A percentile compares a stretch with the other conserved stretches of the same genome.
Conservation (phyloP, 2,329 filamentous ascomycete species). For the Epichloe sp. region DNA sequence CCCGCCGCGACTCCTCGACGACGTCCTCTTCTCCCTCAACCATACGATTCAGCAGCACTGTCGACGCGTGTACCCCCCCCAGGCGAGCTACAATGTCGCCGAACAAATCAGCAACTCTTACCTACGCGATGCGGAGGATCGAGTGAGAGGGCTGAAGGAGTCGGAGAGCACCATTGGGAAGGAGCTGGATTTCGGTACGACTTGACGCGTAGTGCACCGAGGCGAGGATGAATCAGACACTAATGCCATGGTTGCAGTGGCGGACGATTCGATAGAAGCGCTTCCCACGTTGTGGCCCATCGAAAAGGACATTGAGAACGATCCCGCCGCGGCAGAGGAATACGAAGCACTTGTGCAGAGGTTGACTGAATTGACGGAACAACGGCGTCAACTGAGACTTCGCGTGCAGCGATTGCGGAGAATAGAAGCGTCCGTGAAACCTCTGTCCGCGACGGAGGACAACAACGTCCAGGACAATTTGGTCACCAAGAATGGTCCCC, state of each 20-base stretch:
- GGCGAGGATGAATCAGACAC: not conserved
- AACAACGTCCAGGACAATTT: constrained; percentile 49
- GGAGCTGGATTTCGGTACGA: constrained; percentile 32
- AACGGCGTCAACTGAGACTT: constrained; percentile 20
- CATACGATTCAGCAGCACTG: constrained; percentile 51
- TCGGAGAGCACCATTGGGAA: constrained; percentile 22
- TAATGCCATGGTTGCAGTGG: constrained; percentile 19
- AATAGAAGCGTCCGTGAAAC: constrained; percentile 38
- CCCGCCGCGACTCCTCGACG: constrained; percentile 37
- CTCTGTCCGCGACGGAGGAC: constrained; percentile 18
- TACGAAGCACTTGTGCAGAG: constrained; percentile 37
- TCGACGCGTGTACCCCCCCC: constrained; percentile 49
- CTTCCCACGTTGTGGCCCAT: constrained; percentile 35
- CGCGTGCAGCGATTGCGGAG: constrained; percentile 33
- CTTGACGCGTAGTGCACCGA: not conserved
- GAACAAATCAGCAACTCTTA: constrained; percentile 61
- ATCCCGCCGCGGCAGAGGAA: constrained; percentile 34
- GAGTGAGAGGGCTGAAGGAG: constrained; percentile 21
- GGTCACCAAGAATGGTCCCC: constrained; percentile 47
- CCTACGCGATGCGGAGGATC: constrained; percentile 31
- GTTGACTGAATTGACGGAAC: constrained; percentile 35
- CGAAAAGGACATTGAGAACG: constrained; percentile 20
- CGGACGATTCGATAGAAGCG: constrained; percentile 28
- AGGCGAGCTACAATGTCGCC: constrained; percentile 57
- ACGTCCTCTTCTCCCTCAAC: constrained; percentile 46